Evolutionary conservation across 208 protist species (phyloP).

Genomic region (Herpetomonas samuelpessoai): DNA sequence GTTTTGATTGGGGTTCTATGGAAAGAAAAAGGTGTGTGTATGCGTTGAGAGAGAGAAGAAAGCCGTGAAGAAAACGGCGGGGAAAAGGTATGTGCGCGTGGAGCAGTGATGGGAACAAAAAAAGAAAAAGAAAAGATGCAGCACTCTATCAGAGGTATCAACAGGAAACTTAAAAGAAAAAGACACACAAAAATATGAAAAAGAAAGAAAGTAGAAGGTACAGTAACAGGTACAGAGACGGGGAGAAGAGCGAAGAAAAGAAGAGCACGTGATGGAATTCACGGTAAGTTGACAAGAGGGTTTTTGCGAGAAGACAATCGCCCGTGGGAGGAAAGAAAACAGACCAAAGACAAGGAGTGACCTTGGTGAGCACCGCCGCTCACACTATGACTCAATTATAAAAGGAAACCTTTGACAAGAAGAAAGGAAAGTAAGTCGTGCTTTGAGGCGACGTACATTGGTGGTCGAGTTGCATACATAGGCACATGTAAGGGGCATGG

Average conservation of each 20-base stretch:
- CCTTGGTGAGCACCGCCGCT: neutral
- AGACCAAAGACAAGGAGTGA: neutral
- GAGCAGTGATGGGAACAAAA: slow-evolving; percentile 8
- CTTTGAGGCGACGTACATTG: too few relatives aligned
- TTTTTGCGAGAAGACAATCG: neutral
- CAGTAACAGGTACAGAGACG: neutral
- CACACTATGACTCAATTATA: neutral
- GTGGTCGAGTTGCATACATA: too few relatives aligned
- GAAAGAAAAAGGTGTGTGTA: too few relatives aligned
- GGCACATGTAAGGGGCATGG: too few relatives aligned
- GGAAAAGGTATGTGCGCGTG: neutral
- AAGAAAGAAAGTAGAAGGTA: slow-evolving; percentile 8
- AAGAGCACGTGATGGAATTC: neutral
- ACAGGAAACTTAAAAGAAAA: slow-evolving; percentile 1
- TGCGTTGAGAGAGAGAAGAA: too few relatives aligned
- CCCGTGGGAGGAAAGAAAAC: too few relatives aligned
- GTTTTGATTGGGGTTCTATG: too few relatives aligned
- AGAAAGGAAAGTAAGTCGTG: neutral
- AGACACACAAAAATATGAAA: slow-evolving; percentile 9
- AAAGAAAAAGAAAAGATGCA: slow-evolving; percentile 5
- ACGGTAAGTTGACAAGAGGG: neutral
- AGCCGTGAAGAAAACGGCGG: neutral
- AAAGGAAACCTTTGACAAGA: neutral
- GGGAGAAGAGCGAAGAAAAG: slow-evolving; percentile 13
- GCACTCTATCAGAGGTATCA: slow-evolving; percentile 2